Evolutionary conservation across 306 rosid species (phyloP).

Genomic region (Glycine tomentella): DNA sequence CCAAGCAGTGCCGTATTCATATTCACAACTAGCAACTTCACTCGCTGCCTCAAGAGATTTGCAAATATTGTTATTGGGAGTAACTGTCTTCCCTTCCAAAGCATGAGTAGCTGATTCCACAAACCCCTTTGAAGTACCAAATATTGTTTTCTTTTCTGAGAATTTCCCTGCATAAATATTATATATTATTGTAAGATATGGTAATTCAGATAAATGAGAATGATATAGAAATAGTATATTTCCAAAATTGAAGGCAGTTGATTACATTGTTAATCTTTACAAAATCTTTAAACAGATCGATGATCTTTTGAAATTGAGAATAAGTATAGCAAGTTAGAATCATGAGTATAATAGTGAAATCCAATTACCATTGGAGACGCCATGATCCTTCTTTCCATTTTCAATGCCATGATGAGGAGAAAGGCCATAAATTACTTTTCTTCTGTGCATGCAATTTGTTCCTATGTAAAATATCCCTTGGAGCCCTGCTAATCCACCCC

Average conservation of each 20-base stretch:
- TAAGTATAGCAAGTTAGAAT: not conserved
- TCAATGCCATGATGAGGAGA: conserved; percentile 26
- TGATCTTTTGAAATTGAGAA: not conserved
- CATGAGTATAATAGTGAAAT: not conserved
- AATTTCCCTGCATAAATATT: conserved; percentile 38
- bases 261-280: not conserved
- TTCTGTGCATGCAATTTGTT: conserved; percentile 61
- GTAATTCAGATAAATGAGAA: not conserved
- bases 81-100: conserved; percentile 47
- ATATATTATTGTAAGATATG: not conserved
- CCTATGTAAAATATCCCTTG: conserved; percentile 62
- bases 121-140: conserved; percentile 63
- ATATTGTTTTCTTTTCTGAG: conserved; percentile 36
- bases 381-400: conserved; percentile 7
- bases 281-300: not conserved
- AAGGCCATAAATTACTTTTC: conserved; percentile 66
- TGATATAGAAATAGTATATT: not conserved
- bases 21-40: conserved; percentile 56
- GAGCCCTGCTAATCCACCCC: conserved; percentile 53
- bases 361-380: not conserved
- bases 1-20: conserved; percentile 70
- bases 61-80: not conserved
- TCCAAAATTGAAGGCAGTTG: not conserved
- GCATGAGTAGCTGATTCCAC: conserved; percentile 46
- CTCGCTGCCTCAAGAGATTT: conserved; percentile 53